Conservation (phyloP, 805 yeast genomes). For the Ogataea sp. region DNA sequence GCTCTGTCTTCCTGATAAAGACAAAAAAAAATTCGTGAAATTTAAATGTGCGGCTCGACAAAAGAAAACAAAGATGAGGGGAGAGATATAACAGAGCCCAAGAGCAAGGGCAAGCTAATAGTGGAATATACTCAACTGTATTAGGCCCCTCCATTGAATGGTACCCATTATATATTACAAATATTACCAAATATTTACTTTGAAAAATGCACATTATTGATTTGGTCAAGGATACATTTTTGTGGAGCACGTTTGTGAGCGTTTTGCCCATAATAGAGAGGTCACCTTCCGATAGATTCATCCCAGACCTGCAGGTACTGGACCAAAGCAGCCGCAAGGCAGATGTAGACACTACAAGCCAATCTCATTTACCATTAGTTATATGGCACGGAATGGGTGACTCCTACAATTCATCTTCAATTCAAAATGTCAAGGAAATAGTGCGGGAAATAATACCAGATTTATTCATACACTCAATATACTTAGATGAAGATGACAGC, state of each 20-base stretch:
- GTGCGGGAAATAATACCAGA: slow-evolving; percentile 41
- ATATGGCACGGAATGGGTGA: slow-evolving; percentile 88
- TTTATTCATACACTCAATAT: slow-evolving; percentile 44
- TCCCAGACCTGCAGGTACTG: too few relatives aligned
- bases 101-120: too few relatives aligned
- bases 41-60: too few relatives aligned
- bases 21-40: not conserved
- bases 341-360: not conserved
- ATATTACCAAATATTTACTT: too few relatives aligned
- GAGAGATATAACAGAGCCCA: too few relatives aligned
- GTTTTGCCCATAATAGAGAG: not conserved
- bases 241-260: not conserved
- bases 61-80: too few relatives aligned
- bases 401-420: slow-evolving; percentile 52
- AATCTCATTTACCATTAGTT: slow-evolving; percentile 33
- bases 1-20: not conserved
- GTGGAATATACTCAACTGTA: too few relatives aligned
- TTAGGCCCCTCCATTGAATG: too few relatives aligned
- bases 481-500: slow-evolving; percentile 37
- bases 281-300: too few relatives aligned
- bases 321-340: too few relatives aligned
- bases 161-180: too few relatives aligned
- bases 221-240: not conserved
- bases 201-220: not conserved
- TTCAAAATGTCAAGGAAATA: slow-evolving; percentile 36